Conservation (phyloP, 441 rosid genomes). For the Hura crepitans region DNA sequence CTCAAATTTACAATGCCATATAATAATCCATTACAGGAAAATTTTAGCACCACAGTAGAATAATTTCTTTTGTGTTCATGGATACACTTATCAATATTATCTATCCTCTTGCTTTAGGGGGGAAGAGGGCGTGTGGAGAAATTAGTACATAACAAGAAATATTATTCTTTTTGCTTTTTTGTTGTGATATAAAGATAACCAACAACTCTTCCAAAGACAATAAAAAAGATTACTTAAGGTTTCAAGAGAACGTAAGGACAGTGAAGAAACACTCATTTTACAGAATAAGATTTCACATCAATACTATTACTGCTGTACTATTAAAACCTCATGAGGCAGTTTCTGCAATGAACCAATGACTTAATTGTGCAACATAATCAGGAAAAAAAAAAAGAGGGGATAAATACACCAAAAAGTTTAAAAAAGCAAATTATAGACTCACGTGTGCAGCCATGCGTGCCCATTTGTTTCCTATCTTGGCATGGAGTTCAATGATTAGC, state of each 20-base stretch:
- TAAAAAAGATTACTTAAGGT: no score
- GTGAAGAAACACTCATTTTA: not conserved
- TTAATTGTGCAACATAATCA: not conserved
- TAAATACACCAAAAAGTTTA: not conserved
- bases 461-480: conserved; percentile 99
- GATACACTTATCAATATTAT: no score
- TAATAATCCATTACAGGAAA: not conserved
- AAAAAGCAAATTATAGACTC: conserved; percentile 31
- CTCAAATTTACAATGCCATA: not conserved
- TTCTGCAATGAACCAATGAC: not conserved
- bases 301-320: not conserved
- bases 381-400: not conserved
- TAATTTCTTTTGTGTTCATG: no score
- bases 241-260: not conserved
- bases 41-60: no score
- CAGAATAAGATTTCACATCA: not conserved
- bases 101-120: no score
- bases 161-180: no score
- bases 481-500: conserved; percentile 80
- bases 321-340: not conserved
- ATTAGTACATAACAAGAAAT: no score
- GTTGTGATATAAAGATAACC: no score
- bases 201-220: no score
- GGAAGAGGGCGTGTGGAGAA: no score
- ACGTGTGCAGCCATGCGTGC: conserved; percentile 99